These are phyloP conservation scores for Botrytis medusae DNA, from an alignment of 2,329 filamentous ascomycete genomes.

Conservation along the genomic window DNA sequence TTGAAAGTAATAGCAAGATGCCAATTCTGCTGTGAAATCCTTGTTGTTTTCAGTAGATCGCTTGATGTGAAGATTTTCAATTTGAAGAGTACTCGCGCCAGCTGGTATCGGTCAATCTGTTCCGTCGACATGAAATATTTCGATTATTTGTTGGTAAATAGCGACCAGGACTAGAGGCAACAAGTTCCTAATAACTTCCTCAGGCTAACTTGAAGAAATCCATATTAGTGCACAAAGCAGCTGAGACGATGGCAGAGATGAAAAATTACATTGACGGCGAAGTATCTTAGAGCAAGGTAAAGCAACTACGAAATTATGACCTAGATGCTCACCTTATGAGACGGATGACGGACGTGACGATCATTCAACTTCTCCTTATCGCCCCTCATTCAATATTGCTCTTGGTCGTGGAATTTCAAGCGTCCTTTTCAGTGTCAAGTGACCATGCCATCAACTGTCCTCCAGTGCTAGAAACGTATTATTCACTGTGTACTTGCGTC, in stretches of 20 bases:
- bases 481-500: not conserved
- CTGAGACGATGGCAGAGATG: not conserved
- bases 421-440: not conserved
- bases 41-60: not conserved
- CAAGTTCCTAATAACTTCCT: not conserved
- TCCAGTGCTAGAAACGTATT: not conserved
- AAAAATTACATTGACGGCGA: not conserved
- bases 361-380: not conserved
- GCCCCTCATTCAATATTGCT: not conserved
- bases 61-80: constrained; percentile 1
- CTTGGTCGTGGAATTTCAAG: not conserved
- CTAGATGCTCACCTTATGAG: not conserved
- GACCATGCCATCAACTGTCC: not conserved
- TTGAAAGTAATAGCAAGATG: not conserved
- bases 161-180: not conserved
- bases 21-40: not conserved
- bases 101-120: not conserved
- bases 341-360: not conserved
- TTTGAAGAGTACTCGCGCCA: constrained; percentile 7
- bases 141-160: not conserved
- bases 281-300: not conserved
- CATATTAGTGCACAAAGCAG: not conserved
- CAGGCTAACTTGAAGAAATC: not conserved
- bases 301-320: constrained; percentile 7
- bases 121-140: not conserved